phyloP scores from a whole-genome alignment of 371 early-diverging fungal genomes.

The Thermomucor indicae-seudaticae region DNA sequence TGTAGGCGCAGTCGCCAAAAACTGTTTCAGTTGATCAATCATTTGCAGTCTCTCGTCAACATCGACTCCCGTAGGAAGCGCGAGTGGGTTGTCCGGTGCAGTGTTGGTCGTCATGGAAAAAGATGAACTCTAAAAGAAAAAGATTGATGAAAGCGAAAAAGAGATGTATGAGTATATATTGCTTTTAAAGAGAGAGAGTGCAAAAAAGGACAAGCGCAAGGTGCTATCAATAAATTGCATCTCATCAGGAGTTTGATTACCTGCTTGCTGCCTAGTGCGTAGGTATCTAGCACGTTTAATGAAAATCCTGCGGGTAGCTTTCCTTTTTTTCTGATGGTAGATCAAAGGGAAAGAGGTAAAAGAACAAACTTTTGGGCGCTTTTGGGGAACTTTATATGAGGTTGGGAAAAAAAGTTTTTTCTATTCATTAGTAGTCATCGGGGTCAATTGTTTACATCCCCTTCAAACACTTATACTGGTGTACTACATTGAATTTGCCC shows the following conservation, averaged over 20 bases:
- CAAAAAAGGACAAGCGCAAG: not conserved
- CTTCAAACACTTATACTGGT: not conserved
- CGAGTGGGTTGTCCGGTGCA: conserved; percentile 7
- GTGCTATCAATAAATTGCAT: conserved; percentile 6
- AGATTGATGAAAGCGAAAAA: conserved; percentile 5
- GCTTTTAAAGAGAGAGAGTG: conserved; percentile 2
- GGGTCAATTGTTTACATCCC: conserved; percentile 14
- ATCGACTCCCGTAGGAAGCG: conserved; percentile 26
- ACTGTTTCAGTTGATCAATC: conserved; percentile 49
- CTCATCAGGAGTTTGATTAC: conserved; percentile 3
- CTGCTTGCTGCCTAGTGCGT: not conserved
- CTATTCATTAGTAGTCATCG: conserved; percentile 16
- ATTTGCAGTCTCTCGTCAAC: conserved; percentile 26
- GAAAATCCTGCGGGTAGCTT: not conserved
- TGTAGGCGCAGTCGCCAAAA: conserved; percentile 51
- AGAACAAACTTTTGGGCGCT: conserved; percentile 1
- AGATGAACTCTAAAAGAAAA: conserved; percentile 3
- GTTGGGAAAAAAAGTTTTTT: conserved; percentile 7
- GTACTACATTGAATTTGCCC: not conserved
- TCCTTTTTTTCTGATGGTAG: conserved; percentile 1
- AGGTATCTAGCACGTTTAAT: no score
- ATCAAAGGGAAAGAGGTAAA: conserved; percentile 3
- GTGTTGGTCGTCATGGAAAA: not conserved
- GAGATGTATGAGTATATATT: no score
- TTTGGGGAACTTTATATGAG: conserved; percentile 6